Evolutionary conservation across 352 stramenopile genomes (phyloP), one percentile per base, ranked within the genome.

Genomic region (Saprolegnia diclina): DNA sequence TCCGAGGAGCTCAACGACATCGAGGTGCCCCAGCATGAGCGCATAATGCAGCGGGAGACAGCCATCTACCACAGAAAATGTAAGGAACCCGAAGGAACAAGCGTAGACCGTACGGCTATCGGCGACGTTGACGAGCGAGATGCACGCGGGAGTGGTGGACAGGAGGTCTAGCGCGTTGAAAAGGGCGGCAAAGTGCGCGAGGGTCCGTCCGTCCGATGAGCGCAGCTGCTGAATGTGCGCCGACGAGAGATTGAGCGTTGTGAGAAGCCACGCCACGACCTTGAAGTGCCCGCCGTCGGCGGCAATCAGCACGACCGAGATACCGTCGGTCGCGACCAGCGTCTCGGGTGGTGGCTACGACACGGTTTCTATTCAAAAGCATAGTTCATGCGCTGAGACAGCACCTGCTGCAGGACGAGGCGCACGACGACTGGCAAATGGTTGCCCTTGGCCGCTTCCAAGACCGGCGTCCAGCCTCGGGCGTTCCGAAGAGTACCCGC

Each of bases 11-110:
- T 62, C n/a, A 45, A 69, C 35, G 21, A 61, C 63, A 6, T 45
- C 35, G 18, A 69, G 18, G 4, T 40, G 63, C 9, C 63, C 63
- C 13, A 37, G 44, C 63, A 69, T 69, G 21, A 69, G 50, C 11
- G 63, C 63, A 52, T 69, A 69, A 38, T 69, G 63, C 63, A 69
- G n/a, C 18, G 63, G 63, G 18, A 50, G 21, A 48, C 63, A 69
- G 18, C 63, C 63, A 44, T 69, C 63, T 69, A 69, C 35, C 52
- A 40, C 24, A 9, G 7, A 29, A 54, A 6, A 54, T 6, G 2
- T 35, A 5, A 35, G 29, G 29, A 35, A 35, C 29, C 2, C 29
- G 29, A 35, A 35, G 29, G 2, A 35, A 14, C 42, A n/a, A 11
- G 13, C 42, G 42, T 14, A n/a, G 42, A 48, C 4, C 52, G 3